Percentiles rank a stretch among this genome's conserved stretches.
phyloP scores from a whole-genome alignment of 805 yeast species.

The Kodamaea nitidulidarum region DNA sequence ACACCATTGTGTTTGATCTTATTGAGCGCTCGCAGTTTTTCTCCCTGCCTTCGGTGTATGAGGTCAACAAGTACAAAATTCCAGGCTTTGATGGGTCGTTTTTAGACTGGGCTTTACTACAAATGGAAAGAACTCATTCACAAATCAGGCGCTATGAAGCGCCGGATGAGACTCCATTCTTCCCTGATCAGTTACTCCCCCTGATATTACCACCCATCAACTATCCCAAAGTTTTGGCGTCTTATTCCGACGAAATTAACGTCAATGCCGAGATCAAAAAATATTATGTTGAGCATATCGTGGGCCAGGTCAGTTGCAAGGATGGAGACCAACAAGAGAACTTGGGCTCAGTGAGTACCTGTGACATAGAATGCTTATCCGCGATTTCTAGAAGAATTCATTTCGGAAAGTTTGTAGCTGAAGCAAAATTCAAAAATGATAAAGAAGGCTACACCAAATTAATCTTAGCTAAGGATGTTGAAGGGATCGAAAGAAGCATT shows the following conservation, averaged over 20 bases:
- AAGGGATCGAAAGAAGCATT: conserved; percentile 74
- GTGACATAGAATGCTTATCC: conserved; percentile 86
- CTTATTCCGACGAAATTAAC: conserved; percentile 68
- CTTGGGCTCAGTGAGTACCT: conserved; percentile 76
- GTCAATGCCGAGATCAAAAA: conserved; percentile 66
- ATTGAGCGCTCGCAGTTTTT: conserved; percentile 91
- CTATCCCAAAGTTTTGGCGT: conserved; percentile 76
- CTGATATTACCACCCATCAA: conserved; percentile 77
- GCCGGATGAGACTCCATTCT: conserved; percentile 91
- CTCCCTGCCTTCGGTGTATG: conserved; percentile 71
- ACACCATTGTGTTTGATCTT: conserved; percentile 86
- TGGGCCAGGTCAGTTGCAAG: conserved; percentile 66
- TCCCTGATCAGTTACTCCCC: conserved; percentile 60
- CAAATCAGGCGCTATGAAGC: conserved; percentile 88
- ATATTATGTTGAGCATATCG: conserved; percentile 67
- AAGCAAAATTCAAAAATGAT: conserved; percentile 78
- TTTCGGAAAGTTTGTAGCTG: conserved; percentile 97
- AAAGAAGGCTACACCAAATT: conserved; percentile 57
- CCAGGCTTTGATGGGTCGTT: conserved; percentile 76
- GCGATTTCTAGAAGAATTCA: conserved; percentile 89
- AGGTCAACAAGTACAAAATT: conserved; percentile 47
- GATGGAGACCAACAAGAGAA: conserved; percentile 78
- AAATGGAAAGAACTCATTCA: conserved; percentile 61
- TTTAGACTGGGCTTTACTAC: conserved; percentile 78
- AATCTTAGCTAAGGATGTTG: conserved; percentile 60